Base-by-base conservation (phyloP, 495 filamentous ascomycete genomes). In the Choiromyces venosus region DNA sequence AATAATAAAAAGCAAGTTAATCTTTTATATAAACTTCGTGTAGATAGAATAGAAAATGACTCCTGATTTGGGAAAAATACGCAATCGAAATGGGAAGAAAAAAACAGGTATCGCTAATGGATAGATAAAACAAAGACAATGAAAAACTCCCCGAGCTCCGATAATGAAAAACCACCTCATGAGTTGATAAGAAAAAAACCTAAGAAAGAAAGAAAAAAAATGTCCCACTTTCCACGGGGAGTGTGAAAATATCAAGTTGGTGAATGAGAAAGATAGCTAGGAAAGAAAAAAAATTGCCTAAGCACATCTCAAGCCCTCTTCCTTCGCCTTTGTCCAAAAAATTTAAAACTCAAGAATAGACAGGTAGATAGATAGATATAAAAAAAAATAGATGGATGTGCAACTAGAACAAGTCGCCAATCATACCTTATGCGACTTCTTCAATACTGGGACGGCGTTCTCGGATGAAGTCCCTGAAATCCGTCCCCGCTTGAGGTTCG, bases 401-500 rank as follows among this genome's bases (percentile, higher is more conserved):
- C n/a, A 10, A 52, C 52, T 61, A 61, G 10, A 16, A 61, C 52
- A 33, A 29, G 25, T 61, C 52, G 25, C 25, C 52, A 61, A 9
- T 61, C 52, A 61, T 25, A 4, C 25, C 52, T 67, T 77, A 35
- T 72, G 72, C 10, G 75, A 69, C 74, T 77, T 77, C 52, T 74
- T 77, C 33, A 77, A 69, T 69, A 77, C 66, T 33, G 74, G 74
- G 14, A 69, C 29, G 2, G 75, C 74, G 19, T 65, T 69, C 56
- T 77, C 75, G 56, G 75, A 73, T 36, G 75, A 77, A 2, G 69
- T 65, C 40, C 69, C 75, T 38, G 75, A 77, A 44, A 65, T 65
- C 42, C 74, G 74, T 16, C 75, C 74, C 56, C 75, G 76, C 67
- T 77, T 77, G 56, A 76, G 36, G 37, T 74, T 73, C 37, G 74